These are phyloP conservation scores for Chrysoporthe deuterocubensis DNA, from an alignment of 2,329 filamentous ascomycete genomes.

Conservation along the genomic window DNA sequence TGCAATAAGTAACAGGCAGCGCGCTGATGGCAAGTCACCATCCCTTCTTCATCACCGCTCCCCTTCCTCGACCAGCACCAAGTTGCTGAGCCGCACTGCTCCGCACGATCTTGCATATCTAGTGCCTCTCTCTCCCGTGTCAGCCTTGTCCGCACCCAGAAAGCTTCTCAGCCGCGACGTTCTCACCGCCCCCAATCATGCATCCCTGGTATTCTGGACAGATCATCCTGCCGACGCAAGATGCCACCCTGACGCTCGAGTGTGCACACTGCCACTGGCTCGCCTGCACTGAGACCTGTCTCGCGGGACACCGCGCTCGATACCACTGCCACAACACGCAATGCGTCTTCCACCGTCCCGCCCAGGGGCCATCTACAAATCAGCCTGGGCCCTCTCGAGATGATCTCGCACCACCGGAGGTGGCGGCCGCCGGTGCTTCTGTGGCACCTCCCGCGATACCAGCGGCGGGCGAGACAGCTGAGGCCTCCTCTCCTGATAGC, in stretches of 20 bases:
- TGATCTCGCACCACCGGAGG: background rate
- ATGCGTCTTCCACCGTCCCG: conserved; percentile 8
- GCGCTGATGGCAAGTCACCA: background rate
- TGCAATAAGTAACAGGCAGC: background rate
- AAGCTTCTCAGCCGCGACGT: background rate
- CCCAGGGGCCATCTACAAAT: background rate
- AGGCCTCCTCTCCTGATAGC: background rate
- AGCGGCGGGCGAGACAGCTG: background rate
- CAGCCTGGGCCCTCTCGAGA: background rate
- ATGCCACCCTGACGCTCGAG: background rate
- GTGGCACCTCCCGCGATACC: too few relatives aligned
- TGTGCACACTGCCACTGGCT: conserved; percentile 4
- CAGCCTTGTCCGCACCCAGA: background rate
- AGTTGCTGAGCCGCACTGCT: background rate
- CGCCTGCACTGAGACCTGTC: conserved; percentile 2
- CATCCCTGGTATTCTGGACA: background rate
- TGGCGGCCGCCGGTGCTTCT: too few relatives aligned
- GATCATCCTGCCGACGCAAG: background rate
- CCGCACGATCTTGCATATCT: background rate
- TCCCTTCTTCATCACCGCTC: background rate
- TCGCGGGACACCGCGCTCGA: background rate
- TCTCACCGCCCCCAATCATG: background rate
- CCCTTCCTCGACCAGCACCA: background rate
- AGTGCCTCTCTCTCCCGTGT: background rate
- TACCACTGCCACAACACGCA: conserved; percentile 18